phyloP scores from a whole-genome alignment of 78 protist species.

The Dictyostelium purpureum region DNA sequence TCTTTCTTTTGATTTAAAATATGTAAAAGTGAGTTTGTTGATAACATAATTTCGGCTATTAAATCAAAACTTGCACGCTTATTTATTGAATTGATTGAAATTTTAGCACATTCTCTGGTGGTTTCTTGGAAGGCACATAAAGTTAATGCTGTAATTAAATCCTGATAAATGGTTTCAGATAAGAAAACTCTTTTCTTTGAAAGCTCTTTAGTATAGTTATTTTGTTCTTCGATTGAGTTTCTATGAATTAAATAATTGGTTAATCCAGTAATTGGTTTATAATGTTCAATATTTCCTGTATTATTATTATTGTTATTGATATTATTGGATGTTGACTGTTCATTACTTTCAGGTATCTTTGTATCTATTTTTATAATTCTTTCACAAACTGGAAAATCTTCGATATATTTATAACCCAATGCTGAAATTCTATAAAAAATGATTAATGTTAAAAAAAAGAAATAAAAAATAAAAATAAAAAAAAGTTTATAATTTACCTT shows the following conservation, averaged over 20 bases:
- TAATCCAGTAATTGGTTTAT: conserved; percentile 7
- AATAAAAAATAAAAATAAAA: neutral
- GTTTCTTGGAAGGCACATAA: conserved; percentile 73
- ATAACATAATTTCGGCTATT: conserved; percentile 51
- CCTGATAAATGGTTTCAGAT: conserved; percentile 24
- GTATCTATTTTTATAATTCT: neutral
- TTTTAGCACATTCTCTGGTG: conserved; percentile 26
- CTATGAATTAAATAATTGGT: conserved; percentile 10
- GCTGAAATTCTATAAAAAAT: conserved; percentile 11
- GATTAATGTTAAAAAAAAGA: neutral
- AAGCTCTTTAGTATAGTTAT: neutral
- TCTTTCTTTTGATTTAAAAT: conserved; percentile 2
- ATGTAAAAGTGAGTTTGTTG: conserved; percentile 33
- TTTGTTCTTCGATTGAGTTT: neutral
- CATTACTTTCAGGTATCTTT: neutral
- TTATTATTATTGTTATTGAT: neutral
- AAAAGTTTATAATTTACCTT: neutral
- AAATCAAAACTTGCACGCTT: conserved; percentile 54
- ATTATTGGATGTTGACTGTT: neutral
- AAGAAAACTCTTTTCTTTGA: conserved; percentile 34
- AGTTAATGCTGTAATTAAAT: conserved; percentile 27
- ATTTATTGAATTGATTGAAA: conserved; percentile 21
- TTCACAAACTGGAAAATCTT: conserved; percentile 4
- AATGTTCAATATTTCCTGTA: neutral
- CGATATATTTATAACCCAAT: conserved; percentile 24